These are phyloP conservation scores for Papiliotrema nemorosa DNA, from an alignment of 1,284 basidiomycete species.

Conservation along the genomic window DNA sequence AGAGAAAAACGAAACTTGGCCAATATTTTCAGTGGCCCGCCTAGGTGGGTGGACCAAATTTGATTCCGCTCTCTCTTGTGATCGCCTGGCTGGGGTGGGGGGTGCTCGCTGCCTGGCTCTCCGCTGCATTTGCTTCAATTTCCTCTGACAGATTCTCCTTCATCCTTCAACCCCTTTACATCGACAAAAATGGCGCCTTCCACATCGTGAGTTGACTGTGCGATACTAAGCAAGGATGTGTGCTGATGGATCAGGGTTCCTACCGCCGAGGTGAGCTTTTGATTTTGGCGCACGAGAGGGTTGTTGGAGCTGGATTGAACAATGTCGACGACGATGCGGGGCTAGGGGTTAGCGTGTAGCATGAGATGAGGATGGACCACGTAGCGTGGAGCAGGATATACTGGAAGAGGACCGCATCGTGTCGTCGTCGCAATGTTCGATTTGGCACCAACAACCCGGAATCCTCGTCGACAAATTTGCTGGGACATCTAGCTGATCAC, in stretches of 20 bases:
- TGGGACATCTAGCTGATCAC: neutral
- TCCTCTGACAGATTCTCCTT: constrained; percentile 5
- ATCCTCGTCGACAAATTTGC: neutral
- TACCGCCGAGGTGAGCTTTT: constrained; percentile 39
- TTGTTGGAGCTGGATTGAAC: neutral
- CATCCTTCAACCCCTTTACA: constrained; percentile 22
- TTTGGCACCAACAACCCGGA: neutral
- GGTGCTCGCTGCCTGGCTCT: neutral
- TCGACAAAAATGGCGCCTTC: constrained; percentile 43
- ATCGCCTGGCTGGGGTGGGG: too few relatives aligned
- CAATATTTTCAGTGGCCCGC: neutral
- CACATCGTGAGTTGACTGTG: constrained; percentile 27
- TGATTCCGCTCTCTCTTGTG: neutral
- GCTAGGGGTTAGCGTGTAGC: neutral
- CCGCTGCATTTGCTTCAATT: neutral
- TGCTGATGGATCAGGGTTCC: constrained; percentile 32
- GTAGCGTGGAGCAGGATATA: neutral
- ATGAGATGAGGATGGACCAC: too few relatives aligned
- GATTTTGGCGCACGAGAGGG: neutral
- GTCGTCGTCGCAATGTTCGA: neutral
- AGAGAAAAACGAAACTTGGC: constrained; percentile 17
- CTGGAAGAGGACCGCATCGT: neutral
- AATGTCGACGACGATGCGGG: neutral
- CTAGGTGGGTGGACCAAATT: neutral
- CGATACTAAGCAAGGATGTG: neutral